Evolutionary conservation across 345 rosid species (phyloP), one percentile per base, ranked within the genome.

Genomic region (Nasturtium officinale): DNA sequence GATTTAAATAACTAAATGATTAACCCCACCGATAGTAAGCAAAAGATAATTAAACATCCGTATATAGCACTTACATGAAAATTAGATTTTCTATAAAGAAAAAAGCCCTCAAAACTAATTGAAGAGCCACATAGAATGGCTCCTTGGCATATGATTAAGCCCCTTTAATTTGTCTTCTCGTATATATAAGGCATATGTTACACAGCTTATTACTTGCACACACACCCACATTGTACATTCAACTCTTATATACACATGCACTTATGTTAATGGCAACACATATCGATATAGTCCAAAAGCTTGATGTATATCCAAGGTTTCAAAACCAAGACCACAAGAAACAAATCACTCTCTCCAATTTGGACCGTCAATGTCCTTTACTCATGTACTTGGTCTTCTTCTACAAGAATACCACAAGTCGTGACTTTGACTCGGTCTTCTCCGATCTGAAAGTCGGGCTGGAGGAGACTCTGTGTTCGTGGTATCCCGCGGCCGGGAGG

Each of bases 401-500:
- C 75, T 85, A 85, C 83, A 79, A 80, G 30, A 74, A 77, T 6
- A 18, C 81, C 72, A 65, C 67, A 30, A 42, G 43, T 71, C 69
- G 77, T n/a, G 76, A 83, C 67, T 42, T 75, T 25, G 79, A 58
- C 51, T 76, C 61, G 0, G 75, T 82, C 63, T 86, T 85, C 28
- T 65, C 79, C n/a, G 63, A 73, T 78, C 78, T 85, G 74, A 86
- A 81, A 75, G 72, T 80, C 40, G 83, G 85, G 20, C 55, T 86
- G 75, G 94, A 86, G 69, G 86, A 86, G 76, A 85, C 89, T 38
- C 17, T 89, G 57, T 78, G 81, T 15, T 16, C 33, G 11, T 89
- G 91, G 94, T 82, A 80, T 75, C 87, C 87, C 0, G 89, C 89
- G 13, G 89, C 94, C 0, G 90, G 86, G 13, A 83, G 94, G 68